Conservation (phyloP, 2,329 filamentous ascomycete species). For the Claviceps lovelessii region DNA sequence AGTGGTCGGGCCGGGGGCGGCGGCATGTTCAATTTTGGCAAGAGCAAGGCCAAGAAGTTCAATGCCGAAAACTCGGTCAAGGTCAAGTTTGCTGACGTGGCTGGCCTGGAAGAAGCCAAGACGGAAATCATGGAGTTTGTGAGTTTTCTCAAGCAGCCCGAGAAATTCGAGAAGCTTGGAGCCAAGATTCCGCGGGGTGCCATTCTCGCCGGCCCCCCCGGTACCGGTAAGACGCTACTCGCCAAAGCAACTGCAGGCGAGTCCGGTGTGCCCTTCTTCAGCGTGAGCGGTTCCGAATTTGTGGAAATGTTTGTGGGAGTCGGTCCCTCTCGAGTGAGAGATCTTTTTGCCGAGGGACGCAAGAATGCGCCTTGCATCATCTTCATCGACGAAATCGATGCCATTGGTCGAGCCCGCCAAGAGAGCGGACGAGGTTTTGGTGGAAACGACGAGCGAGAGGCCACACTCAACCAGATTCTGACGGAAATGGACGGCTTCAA, state of each 20-base stretch:
- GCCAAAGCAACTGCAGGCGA: constrained; percentile 97
- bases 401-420: constrained; percentile 78
- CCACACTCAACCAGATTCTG: constrained; percentile 92
- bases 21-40: constrained; percentile 89
- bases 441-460: constrained; percentile 93
- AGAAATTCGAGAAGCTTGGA: constrained; percentile 81
- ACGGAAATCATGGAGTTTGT: constrained; percentile 99
- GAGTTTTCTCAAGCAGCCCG: constrained; percentile 86
- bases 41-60: constrained; percentile 91
- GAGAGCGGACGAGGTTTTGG: constrained; percentile 61
- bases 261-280: constrained; percentile 94
- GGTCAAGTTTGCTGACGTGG: constrained; percentile 93
- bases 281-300: constrained; percentile 95
- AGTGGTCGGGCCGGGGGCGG: constrained; percentile 49
- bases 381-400: constrained; percentile 98
- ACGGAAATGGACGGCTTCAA: constrained; percentile 99
- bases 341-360: constrained; percentile 83
- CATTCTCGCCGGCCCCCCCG: constrained; percentile 91
- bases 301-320: constrained; percentile 99
- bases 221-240: constrained; percentile 94
- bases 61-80: constrained; percentile 95
- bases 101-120: constrained; percentile 97
- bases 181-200: constrained; percentile 96
- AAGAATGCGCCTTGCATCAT: constrained; percentile 98
- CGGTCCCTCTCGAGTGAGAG: constrained; percentile 84